phyloP scores from a whole-genome alignment of 2,329 filamentous ascomycete genomes.

The Colletotrichum horii region DNA sequence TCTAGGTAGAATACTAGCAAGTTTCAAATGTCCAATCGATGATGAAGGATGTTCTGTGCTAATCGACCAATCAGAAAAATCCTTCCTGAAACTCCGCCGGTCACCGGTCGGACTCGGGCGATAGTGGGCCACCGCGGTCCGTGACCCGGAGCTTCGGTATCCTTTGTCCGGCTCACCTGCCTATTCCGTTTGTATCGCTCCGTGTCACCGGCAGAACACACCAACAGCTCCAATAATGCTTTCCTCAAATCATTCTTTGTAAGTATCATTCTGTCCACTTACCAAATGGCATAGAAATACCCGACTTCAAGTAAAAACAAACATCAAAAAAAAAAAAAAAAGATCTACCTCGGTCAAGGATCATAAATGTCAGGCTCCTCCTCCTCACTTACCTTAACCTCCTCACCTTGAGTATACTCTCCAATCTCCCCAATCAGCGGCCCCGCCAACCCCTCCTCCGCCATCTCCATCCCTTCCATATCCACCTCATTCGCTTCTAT shows the following conservation, averaged over 20 bases:
- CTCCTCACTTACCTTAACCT: background rate
- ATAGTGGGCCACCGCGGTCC: background rate
- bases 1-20: background rate
- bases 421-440: background rate
- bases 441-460: background rate
- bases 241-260: rapidly evolving
- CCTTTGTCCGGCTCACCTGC: background rate
- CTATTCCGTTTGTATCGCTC: background rate
- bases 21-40: background rate
- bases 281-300: background rate
- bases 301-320: background rate
- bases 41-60: too few relatives aligned
- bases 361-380: background rate
- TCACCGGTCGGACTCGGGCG: background rate
- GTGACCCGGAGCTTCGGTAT: background rate
- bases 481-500: background rate
- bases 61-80: background rate
- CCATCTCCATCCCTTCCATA: background rate
- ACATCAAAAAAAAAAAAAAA: background rate
- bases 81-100: background rate
- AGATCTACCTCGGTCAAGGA: background rate
- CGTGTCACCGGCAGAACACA: too few relatives aligned
- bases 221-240: too few relatives aligned
- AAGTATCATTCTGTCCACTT: background rate
- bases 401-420: background rate